A percentile compares a stretch with the other conserved stretches of the same genome.
Evolutionary conservation across 768 basidiomycete species (phyloP).

Genomic region (Hericium coralloides): DNA sequence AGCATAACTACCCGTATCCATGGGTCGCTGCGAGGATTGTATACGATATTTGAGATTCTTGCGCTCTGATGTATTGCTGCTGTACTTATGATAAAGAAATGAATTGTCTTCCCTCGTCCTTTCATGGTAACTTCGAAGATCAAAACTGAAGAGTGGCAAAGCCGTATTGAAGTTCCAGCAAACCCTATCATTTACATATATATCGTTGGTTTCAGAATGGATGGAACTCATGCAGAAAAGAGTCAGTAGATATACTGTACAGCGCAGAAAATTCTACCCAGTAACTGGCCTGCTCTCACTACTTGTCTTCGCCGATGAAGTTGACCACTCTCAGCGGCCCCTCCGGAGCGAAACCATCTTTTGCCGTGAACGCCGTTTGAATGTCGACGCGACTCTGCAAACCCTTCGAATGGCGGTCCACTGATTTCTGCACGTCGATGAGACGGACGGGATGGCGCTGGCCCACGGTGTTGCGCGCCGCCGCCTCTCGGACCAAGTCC

Average conservation of each 20-base stretch:
- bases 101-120: too few species aligned
- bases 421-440: constrained; percentile 7
- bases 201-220: too few species aligned
- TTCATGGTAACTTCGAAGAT: too few species aligned
- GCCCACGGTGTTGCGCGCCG: not conserved
- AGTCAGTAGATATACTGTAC: too few species aligned
- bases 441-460: constrained; percentile 6
- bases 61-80: too few species aligned
- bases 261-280: too few species aligned
- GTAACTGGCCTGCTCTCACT: not conserved
- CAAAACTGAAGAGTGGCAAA: too few species aligned
- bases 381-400: not conserved
- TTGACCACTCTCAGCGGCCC: not conserved
- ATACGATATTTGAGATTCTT: constrained; percentile 30
- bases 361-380: not conserved
- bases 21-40: constrained; percentile 74
- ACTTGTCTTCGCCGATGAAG: not conserved
- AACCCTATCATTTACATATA: too few species aligned
- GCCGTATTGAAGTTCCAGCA: too few species aligned
- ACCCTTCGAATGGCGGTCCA: not conserved
- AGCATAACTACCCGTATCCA: constrained; percentile 82
- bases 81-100: too few species aligned
- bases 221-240: too few species aligned
- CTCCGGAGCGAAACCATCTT: not conserved
- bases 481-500: not conserved